Base-by-base conservation (phyloP, 208 protist species). In the Angomonas ambiguus region DNA sequence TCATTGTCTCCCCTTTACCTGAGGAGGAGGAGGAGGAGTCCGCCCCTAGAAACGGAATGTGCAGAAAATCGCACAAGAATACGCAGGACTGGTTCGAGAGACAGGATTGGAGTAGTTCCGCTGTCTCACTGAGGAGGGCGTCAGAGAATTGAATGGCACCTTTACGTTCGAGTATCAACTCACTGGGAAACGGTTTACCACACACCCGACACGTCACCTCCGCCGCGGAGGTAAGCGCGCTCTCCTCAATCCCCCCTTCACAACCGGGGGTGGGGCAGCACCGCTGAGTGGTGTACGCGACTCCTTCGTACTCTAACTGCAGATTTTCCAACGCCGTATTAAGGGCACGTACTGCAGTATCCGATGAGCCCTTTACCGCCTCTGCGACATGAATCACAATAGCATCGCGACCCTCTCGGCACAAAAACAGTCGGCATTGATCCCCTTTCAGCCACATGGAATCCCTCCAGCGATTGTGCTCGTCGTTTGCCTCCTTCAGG, bases 391-490 rank as follows among this genome's bases (percentile, higher is more conserved):
- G 82, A 55, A 93, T 67, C 27, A 71, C 79, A n/a, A 93, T 77
- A 22, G 70, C 71, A 30, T 65, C 80, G 38, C 74, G 35, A 8
- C 80, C 80, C 62, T 93, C 83, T 35, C 85, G 88, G 64, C 85
- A 85, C 31, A 94, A 59, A 18, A 96, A 79, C 53, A 91, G 81
- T 10, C 91, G 77, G 65, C 83, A 91, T 48, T 65, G 38, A 24
- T 74, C 63, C 2, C 74, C 82, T 24, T 59, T 51, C 25, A 96
- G 84, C 87, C 91, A 96, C 72, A 96, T 78, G 30, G 82, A 85
- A 69, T 95, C 88, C 10, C 55, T 72, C 88, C 91, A 96, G 27
- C 87, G 80, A 66, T 84, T 94, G 74, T 93, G 83, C 73, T 92
- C 81, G 53, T 95, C 82, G 65, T 92, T 81, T 24, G 82, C 76